Percentiles rank a stretch among this genome's conserved stretches.
These are phyloP conservation scores for Veloporphyrellus conicus DNA, from an alignment of 1,284 basidiomycete genomes.

Conservation along the genomic window DNA sequence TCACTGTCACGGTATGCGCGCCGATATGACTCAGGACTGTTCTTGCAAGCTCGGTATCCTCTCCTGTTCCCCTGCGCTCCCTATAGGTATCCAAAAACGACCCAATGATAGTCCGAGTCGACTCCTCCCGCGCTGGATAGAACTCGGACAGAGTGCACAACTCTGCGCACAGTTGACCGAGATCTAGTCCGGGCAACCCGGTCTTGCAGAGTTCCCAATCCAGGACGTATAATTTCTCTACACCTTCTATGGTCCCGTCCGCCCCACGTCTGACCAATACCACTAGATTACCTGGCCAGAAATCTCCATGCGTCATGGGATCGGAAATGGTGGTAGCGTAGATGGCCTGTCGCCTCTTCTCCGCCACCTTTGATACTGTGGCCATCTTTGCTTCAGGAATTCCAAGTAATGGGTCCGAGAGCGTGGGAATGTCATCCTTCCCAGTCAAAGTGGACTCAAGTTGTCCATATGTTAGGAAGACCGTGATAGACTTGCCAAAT, in stretches of 20 bases:
- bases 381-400: constrained; percentile 37
- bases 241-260: constrained; percentile 22
- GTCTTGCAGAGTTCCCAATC: constrained; percentile 60
- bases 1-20: constrained; percentile 45
- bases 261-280: constrained; percentile 29
- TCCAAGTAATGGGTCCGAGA: constrained; percentile 41
- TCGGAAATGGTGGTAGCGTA: constrained; percentile 33
- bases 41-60: constrained; percentile 24
- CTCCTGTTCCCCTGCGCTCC: constrained; percentile 15
- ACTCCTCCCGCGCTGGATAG: constrained; percentile 35
- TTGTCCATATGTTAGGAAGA: constrained; percentile 46
- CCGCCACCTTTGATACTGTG: constrained; percentile 35
- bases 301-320: constrained; percentile 46
- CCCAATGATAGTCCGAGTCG: constrained; percentile 34
- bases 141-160: constrained; percentile 46
- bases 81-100: constrained; percentile 45
- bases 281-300: constrained; percentile 64
- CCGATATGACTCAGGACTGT: constrained; percentile 44
- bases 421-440: constrained; percentile 28
- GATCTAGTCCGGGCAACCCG: constrained; percentile 49
- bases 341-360: constrained; percentile 37
- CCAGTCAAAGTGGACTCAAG: constrained; percentile 45
- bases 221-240: constrained; percentile 45
- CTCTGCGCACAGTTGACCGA: constrained; percentile 61
- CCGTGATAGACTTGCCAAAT: constrained; percentile 42